phyloP scores from a whole-genome alignment of 805 yeast species.

The Yarrowia sp. region DNA sequence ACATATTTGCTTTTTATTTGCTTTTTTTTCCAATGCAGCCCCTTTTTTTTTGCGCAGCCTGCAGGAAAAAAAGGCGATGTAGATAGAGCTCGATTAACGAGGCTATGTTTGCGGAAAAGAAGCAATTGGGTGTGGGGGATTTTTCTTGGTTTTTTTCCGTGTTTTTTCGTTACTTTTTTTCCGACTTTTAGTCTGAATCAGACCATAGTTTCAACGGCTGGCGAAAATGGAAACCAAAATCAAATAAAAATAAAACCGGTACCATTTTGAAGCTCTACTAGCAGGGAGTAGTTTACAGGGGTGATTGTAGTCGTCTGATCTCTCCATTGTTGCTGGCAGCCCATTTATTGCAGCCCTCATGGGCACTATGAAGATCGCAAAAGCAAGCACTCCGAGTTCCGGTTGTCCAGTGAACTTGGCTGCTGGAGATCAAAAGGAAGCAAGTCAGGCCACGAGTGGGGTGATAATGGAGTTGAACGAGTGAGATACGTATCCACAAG shows the following conservation, averaged over 20 bases:
- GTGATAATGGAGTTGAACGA: background rate
- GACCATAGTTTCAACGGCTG: background rate
- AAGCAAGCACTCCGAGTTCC: background rate
- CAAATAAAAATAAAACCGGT: background rate
- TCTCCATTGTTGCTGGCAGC: no score
- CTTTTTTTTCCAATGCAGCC: background rate
- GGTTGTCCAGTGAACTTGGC: background rate
- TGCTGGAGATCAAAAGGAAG: background rate
- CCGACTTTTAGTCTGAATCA: background rate
- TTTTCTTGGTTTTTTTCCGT: no score
- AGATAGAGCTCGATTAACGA: slow-evolving; percentile 2
- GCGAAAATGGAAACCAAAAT: background rate
- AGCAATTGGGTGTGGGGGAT: background rate
- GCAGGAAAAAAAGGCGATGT: background rate
- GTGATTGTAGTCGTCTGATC: no score
- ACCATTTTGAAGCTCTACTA: background rate
- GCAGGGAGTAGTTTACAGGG: no score
- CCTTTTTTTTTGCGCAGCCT: background rate
- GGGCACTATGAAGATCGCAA: background rate
- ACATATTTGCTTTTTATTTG: slow-evolving; percentile 1
- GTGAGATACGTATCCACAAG: background rate
- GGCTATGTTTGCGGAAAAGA: background rate
- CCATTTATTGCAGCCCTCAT: no score
- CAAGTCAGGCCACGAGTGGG: background rate
- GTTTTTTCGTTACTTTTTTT: background rate